A percentile compares a stretch with the other conserved stretches of the same genome.
These are phyloP conservation scores for Breynia disticha DNA, from an alignment of 441 rosid genomes.

Conservation along the genomic window DNA sequence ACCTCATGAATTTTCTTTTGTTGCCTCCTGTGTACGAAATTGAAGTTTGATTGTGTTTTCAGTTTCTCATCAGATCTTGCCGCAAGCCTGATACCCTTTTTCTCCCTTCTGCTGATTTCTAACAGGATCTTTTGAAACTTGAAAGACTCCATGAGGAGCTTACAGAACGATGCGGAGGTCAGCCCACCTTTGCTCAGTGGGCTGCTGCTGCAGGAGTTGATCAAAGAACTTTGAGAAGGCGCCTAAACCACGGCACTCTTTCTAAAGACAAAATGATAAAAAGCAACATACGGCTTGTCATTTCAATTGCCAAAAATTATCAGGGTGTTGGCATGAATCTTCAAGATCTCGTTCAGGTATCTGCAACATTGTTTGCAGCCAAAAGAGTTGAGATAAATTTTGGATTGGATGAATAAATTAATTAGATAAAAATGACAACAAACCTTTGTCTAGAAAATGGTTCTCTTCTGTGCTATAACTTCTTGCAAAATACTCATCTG, in stretches of 20 bases:
- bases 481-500: constrained; percentile 15
- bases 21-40: neutral
- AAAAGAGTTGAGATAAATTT: constrained; percentile 5
- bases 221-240: constrained; percentile 54
- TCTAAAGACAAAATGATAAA: constrained; percentile 95
- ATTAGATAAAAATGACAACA: neutral
- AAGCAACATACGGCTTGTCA: constrained; percentile 88
- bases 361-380: constrained; percentile 7
- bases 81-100: constrained; percentile 5
- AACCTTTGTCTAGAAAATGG: neutral
- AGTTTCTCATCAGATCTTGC: constrained; percentile 6
- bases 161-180: constrained; percentile 47
- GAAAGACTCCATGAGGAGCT: constrained; percentile 75
- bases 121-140: constrained; percentile 76
- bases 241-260: constrained; percentile 46
- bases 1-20: no score
- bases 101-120: constrained; percentile 5
- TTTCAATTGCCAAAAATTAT: constrained; percentile 88
- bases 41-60: neutral
- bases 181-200: constrained; percentile 79
- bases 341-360: constrained; percentile 95
- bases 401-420: neutral
- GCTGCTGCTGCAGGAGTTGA: constrained; percentile 88
- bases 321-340: constrained; percentile 81
- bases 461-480: constrained; percentile 3